Evolutionary conservation across 2,329 filamentous ascomycete genomes (phyloP), one percentile per base, ranked within the genome.

Genomic region (Hymenoscyphus linearis): DNA sequence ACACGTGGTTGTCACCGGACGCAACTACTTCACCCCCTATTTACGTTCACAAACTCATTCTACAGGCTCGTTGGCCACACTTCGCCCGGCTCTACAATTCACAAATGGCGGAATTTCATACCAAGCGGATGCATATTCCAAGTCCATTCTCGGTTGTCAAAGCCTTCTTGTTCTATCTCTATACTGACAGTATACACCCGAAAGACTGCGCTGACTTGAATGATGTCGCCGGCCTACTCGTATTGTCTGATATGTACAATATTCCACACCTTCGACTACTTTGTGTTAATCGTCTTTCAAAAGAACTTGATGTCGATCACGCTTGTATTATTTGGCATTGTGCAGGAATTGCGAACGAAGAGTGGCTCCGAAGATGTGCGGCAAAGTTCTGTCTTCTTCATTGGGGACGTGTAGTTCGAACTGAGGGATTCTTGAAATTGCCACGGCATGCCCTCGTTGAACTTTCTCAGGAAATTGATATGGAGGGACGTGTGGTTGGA

Each of bases 241-340:
- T 99, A 66, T 96, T 99, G 90, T 92, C 92, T 52, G 97, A 98
- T 74, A 90, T 98, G 54, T 99, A 99, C 77, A 93, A 97, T 72
- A 96, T 99, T 78, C 93, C 93, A 1, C 91, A 95, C 67, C 85
- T 99, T 26, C 89, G 93, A 22, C 83, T 96, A 7, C 82, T 98
- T 1, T 97, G 93, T 73, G 90, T 98, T 59, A 93, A 96, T 72
- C 85, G 95, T 9, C 82, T 99, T 3, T 88, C 90, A 60, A 89
- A 91, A 64, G 95, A 99, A 72, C 83, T 99, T 2, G 93, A 98
- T 72, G 89, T 98, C 44, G 91, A 96, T 63, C 92, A 97, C 71
- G 93, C 93, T 2, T 96, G 95, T 66, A 88, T 96, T 68, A 93
- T 96, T 60, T 99, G 96, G 92, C 93, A 98, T 74, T 91, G 92